Evolutionary conservation across 2,329 filamentous ascomycete genomes (phyloP).

Genomic region (Ceratocystis cacaofunesta): DNA sequence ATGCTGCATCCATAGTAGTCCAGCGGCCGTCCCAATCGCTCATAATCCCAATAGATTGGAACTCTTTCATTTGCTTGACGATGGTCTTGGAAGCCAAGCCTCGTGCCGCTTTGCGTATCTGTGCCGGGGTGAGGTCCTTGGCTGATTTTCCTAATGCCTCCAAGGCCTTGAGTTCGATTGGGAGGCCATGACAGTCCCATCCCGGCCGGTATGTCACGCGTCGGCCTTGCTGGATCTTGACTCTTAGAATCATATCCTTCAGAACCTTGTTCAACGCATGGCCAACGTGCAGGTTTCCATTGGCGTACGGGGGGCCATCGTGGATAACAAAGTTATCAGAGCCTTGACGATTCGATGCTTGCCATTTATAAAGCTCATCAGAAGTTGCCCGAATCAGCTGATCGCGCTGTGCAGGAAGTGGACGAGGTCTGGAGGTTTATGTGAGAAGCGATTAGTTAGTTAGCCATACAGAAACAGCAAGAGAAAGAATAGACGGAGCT

Average conservation of each 20-base stretch:
- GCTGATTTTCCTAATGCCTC: constrained; percentile 29
- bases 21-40: constrained; percentile 64
- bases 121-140: constrained; percentile 33
- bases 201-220: constrained; percentile 73
- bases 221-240: constrained; percentile 61
- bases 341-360: constrained; percentile 42
- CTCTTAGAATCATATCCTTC: constrained; percentile 82
- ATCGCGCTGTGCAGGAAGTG: constrained; percentile 34
- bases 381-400: constrained; percentile 61
- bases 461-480: neutral
- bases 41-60: constrained; percentile 63
- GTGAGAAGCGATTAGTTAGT: neutral
- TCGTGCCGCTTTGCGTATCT: constrained; percentile 49
- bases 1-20: constrained; percentile 63
- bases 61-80: constrained; percentile 56
- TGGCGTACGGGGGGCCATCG: constrained; percentile 94
- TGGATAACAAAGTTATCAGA: constrained; percentile 63
- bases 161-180: constrained; percentile 91
- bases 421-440: constrained; percentile 32
- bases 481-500: constrained; percentile 19
- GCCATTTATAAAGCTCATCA: constrained; percentile 83
- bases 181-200: constrained; percentile 96
- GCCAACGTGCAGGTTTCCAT: constrained; percentile 78
- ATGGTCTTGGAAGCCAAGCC: constrained; percentile 54
- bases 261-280: constrained; percentile 95